A percentile compares a stretch with the other conserved stretches of the same genome.
These are phyloP conservation scores for Magnaporthiopsis incrustans DNA, from an alignment of 2,329 filamentous ascomycete species.

Conservation along the genomic window DNA sequence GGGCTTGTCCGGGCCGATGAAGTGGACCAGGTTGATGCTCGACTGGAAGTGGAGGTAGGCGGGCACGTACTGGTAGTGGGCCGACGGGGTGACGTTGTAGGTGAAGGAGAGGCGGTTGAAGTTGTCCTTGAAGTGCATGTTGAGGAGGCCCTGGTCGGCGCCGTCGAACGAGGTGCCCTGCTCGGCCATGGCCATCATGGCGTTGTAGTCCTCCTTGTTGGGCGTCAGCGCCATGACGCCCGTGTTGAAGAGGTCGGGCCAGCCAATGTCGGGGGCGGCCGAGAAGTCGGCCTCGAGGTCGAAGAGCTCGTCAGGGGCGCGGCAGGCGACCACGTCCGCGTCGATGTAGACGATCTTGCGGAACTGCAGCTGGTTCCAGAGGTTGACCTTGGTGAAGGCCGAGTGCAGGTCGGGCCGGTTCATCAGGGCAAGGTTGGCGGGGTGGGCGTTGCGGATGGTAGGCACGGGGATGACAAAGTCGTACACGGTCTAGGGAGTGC, in stretches of 20 bases:
- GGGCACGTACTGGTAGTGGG: constrained; percentile 94
- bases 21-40: constrained; percentile 84
- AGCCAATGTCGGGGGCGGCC: constrained; percentile 88
- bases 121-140: constrained; percentile 80
- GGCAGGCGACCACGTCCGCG: constrained; percentile 83
- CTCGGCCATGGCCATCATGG: constrained; percentile 74
- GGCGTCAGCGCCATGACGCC: constrained; percentile 89
- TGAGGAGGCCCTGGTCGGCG: constrained; percentile 89
- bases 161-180: constrained; percentile 91
- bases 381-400: constrained; percentile 90
- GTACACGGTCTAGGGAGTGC: constrained; percentile 57
- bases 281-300: constrained; percentile 51
- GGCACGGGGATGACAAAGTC: constrained; percentile 83
- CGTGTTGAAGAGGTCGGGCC: constrained; percentile 98
- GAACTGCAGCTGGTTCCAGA: constrained; percentile 89
- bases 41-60: constrained; percentile 91
- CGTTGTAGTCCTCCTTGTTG: constrained; percentile 80
- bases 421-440: constrained; percentile 85
- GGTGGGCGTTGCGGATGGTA: constrained; percentile 66
- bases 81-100: constrained; percentile 95
- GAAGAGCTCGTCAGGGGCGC: constrained; percentile 90
- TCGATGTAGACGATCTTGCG: constrained; percentile 91
- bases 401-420: constrained; percentile 82
- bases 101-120: constrained; percentile 88
- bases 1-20: constrained; percentile 86